Evolutionary conservation across 305 asterid species (phyloP), one percentile per base, ranked within the genome.

Genomic region (Fraxinus greggii): DNA sequence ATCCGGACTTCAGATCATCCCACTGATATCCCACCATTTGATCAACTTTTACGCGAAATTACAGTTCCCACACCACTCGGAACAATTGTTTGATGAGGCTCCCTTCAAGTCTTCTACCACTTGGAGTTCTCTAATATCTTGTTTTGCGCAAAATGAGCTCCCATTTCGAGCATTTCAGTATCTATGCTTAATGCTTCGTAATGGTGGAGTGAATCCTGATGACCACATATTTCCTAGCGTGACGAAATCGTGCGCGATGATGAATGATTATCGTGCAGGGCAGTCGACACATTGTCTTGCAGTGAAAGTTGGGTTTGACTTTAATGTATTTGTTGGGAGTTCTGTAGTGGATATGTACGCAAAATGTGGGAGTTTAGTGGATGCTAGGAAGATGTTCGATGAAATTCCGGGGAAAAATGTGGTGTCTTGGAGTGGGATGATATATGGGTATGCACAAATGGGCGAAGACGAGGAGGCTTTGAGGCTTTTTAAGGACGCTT

Each of bases 391-490:
- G 86, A 1, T 93, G 97, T 93, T 94, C 15, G 97, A 91, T 82
- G 90, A 85, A 88, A 93, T 94, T 97, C 98, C 97, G 0, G 89
- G 83, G 2, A 88, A 86, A 81, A 93, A 94, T 86, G 92, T 92
- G 76, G 98, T 94, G 67, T 90, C 97, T 3, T 94, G 97, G 97
- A 93, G 90, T 80, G 95, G 95, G 78, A 90, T 93, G 93, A 93
- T 93, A 76, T 88, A 90, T 54, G 95, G 97, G 72, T 94, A 91
- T 76, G 88, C 92, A 9, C 92, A 90, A 78, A 75, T 86, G 84
- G 94, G 95, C 48, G 91, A 92, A 86, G 91, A 87, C 5, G 89
- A 85, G 19, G 94, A 92, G 88, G 97, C 97, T 51, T 83, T 94
- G 87, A 80, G 61, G 73, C 92, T 94, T 63, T 93, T 94, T 51